Evolutionary conservation across 139 green algal species (phyloP), one percentile per base, ranked within the genome.

Genomic region (Pleodorina starrii): DNA sequence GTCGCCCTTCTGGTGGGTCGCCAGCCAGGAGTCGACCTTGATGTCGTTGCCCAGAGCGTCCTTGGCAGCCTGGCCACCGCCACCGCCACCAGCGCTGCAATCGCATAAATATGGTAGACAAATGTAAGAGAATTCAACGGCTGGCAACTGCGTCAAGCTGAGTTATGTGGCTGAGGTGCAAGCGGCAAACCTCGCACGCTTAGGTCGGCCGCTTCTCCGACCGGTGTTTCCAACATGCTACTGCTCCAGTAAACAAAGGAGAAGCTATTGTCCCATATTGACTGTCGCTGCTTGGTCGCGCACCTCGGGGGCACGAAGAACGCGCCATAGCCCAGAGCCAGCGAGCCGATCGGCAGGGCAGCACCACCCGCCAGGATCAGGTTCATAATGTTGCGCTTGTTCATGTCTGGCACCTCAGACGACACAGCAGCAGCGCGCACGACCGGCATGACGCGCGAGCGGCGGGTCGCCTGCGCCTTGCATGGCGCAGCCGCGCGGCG

Each of bases 41-140:
- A 99, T 90, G 90, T 99, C 97, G 85, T 99, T 99, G 89, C 98
- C 98, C n/a, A 98, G 88, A 23, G 97, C 97, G 87, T 99, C 98
- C 96, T 99, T 99, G 50, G 98, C 98, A 38, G 93, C 90, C 71
- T 96, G 91, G 73, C 96, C 97, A 91, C 92, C 98, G 54, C 85
- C 90, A 29, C 90, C 93, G 69, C 96, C 95, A 74, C 96, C 98
- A 42, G 91, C 85, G 54, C 96, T 98, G 93, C 91, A 89, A 21
- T 43, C 44, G 57, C 25, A 38, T 63, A 75, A 89, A 23, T 36
- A 29, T n/a, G n/a, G n/a, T n/a, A n/a, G 29, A 32, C 12, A 32
- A 11, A 68, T 32, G 19, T 44, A 54, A n/a, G n/a, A n/a, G n/a
- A n/a, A n/a, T n/a, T n/a, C n/a, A n/a, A n/a, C n/a, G n/a, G n/a